Evolutionary conservation across 106 monocot genomes (phyloP).

Genomic region (Acorus calamus): DNA sequence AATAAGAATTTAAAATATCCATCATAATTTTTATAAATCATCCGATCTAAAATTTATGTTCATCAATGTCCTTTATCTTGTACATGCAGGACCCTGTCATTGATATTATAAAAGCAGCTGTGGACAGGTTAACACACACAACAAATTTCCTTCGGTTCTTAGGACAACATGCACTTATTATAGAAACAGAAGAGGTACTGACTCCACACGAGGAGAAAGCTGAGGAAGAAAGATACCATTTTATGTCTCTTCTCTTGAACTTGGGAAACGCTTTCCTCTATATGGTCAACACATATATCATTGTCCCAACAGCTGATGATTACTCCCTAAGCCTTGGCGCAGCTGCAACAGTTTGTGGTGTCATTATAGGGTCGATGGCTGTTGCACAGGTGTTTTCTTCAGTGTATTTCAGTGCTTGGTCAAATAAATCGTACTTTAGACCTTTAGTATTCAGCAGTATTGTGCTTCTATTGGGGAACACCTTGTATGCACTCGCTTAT

Average conservation of each 20-base stretch:
- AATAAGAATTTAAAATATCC: no score
- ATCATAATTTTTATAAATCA: no score
- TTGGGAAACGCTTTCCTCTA: conserved; percentile 92
- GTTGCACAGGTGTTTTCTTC: conserved; percentile 92
- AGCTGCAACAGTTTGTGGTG: conserved; percentile 89
- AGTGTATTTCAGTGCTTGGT: conserved; percentile 98
- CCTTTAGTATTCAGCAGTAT: conserved; percentile 91
- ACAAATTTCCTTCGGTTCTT: conserved; percentile 85
- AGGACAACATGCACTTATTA: conserved; percentile 88
- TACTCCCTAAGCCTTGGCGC: conserved; percentile 89
- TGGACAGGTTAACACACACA: conserved; percentile 72
- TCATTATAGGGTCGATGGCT: conserved; percentile 98
- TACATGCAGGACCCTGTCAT: conserved; percentile 74
- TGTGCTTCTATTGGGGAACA: conserved; percentile 72
- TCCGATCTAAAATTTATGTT: no score
- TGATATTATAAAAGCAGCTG: conserved; percentile 58
- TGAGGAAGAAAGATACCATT: conserved; percentile 59
- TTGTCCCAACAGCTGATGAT: conserved; percentile 96
- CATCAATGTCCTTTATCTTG: no score
- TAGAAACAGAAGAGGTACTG: conserved; percentile 56
- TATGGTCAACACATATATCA: conserved; percentile 98
- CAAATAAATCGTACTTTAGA: conserved; percentile 87
- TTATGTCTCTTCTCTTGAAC: conserved; percentile 86
- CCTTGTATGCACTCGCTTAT: conserved; percentile 84
- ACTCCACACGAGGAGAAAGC: conserved; percentile 36